Evolutionary conservation across 352 stramenopile genomes (phyloP).

Genomic region (Globisporangium ultimum): DNA sequence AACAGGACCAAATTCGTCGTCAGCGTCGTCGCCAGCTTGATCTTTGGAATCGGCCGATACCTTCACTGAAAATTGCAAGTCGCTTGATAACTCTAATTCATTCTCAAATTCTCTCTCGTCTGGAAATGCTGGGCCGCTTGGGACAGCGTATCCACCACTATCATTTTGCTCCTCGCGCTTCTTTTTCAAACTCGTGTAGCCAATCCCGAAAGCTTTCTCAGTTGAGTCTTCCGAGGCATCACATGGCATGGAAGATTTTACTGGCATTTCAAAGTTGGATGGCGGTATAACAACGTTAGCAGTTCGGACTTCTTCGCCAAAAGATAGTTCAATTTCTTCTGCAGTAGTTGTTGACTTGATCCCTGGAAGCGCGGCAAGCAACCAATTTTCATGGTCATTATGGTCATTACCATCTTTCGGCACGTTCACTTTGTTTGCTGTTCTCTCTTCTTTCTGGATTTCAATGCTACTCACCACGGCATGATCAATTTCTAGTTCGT

Average conservation of each 20-base stretch:
- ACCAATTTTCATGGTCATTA: neutral
- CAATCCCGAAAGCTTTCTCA: conserved; percentile 48
- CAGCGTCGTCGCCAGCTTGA: conserved; percentile 12
- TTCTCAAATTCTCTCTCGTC: conserved; percentile 48
- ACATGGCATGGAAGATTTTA: conserved; percentile 18
- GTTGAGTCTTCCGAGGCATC: conserved; percentile 14
- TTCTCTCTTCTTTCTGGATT: conserved; percentile 5
- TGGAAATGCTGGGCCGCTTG: conserved; percentile 36
- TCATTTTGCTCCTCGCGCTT: conserved; percentile 11
- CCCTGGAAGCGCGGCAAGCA: conserved; percentile 6
- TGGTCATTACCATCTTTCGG: neutral
- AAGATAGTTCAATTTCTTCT: conserved; percentile 17
- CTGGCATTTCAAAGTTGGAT: conserved; percentile 15
- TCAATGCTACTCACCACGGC: conserved; percentile 24
- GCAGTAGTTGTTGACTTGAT: conserved; percentile 1
- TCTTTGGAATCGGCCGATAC: neutral
- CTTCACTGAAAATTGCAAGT: conserved; percentile 35
- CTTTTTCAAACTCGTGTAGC: conserved; percentile 51
- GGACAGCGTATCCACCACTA: conserved; percentile 26
- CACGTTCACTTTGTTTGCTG: neutral
- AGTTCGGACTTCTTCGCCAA: conserved; percentile 30
- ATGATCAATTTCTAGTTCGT: conserved; percentile 43
- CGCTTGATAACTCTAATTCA: conserved; percentile 28
- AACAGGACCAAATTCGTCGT: conserved; percentile 36
- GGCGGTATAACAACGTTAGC: conserved; percentile 25